Evolutionary conservation across 2,329 filamentous ascomycete genomes (phyloP).

Genomic region (Diaporthe destruens): DNA sequence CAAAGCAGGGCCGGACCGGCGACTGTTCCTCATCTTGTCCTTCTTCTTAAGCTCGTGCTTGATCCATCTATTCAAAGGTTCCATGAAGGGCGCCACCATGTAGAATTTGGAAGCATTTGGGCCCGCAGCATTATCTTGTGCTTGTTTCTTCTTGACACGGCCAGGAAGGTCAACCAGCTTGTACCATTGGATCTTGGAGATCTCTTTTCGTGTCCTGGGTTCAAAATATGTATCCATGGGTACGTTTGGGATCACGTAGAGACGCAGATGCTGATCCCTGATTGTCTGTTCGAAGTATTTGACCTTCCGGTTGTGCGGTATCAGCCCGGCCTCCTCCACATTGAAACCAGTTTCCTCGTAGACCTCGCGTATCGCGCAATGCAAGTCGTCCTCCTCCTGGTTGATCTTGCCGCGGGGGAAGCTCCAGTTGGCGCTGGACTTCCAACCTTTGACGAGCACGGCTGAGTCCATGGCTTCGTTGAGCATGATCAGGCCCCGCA

Average conservation of each 20-base stretch:
- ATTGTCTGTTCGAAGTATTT: slow-evolving; percentile 92
- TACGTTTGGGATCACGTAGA: slow-evolving; percentile 92
- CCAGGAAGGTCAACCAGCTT: slow-evolving; percentile 89
- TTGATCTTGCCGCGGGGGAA: slow-evolving; percentile 98
- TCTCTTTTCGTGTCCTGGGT: slow-evolving; percentile 93
- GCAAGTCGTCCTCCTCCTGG: slow-evolving; percentile 93
- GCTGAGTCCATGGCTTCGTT: slow-evolving; percentile 95
- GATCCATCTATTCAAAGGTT: slow-evolving; percentile 90
- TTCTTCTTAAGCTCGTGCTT: slow-evolving; percentile 83
- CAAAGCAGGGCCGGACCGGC: slow-evolving; percentile 53
- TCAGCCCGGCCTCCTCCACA: slow-evolving; percentile 79
- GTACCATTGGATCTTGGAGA: slow-evolving; percentile 97
- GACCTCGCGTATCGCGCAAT: slow-evolving; percentile 93
- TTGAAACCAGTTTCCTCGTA: slow-evolving; percentile 97
- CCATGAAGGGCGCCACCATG: slow-evolving; percentile 95
- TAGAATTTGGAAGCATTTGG: slow-evolving; percentile 90
- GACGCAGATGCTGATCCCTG: slow-evolving; percentile 90
- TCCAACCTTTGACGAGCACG: slow-evolving; percentile 96
- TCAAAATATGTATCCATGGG: slow-evolving; percentile 90
- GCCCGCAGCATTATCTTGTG: slow-evolving; percentile 67
- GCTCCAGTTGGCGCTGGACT: slow-evolving; percentile 95
- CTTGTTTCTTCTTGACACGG: slow-evolving; percentile 75
- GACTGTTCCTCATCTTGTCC: slow-evolving; percentile 55
- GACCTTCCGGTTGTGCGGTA: slow-evolving; percentile 77
- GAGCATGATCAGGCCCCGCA: slow-evolving; percentile 92